Conservation (phyloP, 306 rosid genomes). For the Acacia acuminata region DNA sequence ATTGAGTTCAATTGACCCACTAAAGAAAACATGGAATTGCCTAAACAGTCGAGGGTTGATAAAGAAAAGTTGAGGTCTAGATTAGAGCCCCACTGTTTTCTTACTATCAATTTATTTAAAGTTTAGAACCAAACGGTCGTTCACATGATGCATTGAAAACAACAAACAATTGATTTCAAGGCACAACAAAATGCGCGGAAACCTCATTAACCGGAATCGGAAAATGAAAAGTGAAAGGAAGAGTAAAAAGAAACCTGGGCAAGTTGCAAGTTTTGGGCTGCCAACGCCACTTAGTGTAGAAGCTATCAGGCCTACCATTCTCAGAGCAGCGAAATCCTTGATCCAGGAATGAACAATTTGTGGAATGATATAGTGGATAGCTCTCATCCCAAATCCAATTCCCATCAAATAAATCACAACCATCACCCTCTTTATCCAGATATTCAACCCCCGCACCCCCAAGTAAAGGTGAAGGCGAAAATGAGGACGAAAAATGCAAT, state of each 20-base stretch:
- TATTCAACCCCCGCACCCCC: constrained; percentile 39
- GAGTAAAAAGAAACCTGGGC: constrained; percentile 65
- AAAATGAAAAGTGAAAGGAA: neutral
- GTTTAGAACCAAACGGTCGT: neutral
- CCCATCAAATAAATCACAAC: constrained; percentile 75
- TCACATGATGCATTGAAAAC: neutral
- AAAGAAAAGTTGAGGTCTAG: neutral
- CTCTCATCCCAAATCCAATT: constrained; percentile 91
- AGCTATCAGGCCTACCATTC: constrained; percentile 72
- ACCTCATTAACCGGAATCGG: constrained; percentile 14
- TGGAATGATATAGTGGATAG: constrained; percentile 73
- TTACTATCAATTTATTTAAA: neutral
- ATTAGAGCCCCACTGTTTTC: neutral
- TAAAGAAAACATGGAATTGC: constrained; percentile 6
- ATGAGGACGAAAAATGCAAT: constrained; percentile 20
- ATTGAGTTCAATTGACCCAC: neutral
- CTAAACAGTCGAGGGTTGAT: neutral
- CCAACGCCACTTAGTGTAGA: constrained; percentile 92
- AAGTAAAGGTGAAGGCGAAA: constrained; percentile 21
- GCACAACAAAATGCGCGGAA: neutral
- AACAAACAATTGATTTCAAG: neutral
- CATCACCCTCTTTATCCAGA: constrained; percentile 50
- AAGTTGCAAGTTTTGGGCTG: constrained; percentile 83
- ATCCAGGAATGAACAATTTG: constrained; percentile 70
- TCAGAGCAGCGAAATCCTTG: constrained; percentile 76